phyloP scores from a whole-genome alignment of 208 protist species.

The Phytomonas sp. region DNA sequence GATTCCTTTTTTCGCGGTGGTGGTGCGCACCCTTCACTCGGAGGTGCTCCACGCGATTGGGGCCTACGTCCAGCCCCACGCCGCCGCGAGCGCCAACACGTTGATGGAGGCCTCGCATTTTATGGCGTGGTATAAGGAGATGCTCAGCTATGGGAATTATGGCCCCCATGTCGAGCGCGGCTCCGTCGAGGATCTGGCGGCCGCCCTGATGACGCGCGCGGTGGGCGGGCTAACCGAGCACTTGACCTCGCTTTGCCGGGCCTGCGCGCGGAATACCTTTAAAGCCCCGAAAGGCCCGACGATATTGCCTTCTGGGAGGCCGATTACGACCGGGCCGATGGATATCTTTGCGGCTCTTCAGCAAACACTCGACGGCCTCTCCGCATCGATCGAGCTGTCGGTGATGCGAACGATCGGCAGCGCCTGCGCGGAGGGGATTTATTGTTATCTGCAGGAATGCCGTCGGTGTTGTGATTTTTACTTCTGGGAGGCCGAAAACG shows the following conservation, averaged over 20 bases:
- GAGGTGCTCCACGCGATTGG: conserved; percentile 73
- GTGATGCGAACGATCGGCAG: conserved; percentile 75
- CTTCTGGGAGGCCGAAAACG: conserved; percentile 74
- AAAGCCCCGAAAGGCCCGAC: conserved; percentile 43
- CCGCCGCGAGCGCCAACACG: conserved; percentile 49
- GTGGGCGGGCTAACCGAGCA: conserved; percentile 69
- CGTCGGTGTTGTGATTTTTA: conserved; percentile 70
- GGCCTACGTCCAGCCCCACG: conserved; percentile 39
- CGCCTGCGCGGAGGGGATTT: conserved; percentile 70
- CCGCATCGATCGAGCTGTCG: conserved; percentile 46
- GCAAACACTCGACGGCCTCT: conserved; percentile 68
- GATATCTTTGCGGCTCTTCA: conserved; percentile 85
- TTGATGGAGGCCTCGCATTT: conserved; percentile 80
- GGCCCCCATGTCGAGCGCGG: conserved; percentile 49
- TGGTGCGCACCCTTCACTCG: conserved; percentile 55
- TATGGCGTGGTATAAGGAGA: conserved; percentile 78
- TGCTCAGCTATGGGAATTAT: conserved; percentile 63
- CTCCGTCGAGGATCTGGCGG: conserved; percentile 50
- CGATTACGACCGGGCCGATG: conserved; percentile 71
- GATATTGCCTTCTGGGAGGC: conserved; percentile 42
- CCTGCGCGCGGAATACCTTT: conserved; percentile 63
- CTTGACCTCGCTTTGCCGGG: conserved; percentile 60
- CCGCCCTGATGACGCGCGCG: conserved; percentile 60
- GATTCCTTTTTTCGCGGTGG: conserved; percentile 50
- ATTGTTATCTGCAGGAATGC: conserved; percentile 71